Conservation (phyloP, 2,329 filamentous ascomycete genomes). For the Lecanosticta acicola region DNA sequence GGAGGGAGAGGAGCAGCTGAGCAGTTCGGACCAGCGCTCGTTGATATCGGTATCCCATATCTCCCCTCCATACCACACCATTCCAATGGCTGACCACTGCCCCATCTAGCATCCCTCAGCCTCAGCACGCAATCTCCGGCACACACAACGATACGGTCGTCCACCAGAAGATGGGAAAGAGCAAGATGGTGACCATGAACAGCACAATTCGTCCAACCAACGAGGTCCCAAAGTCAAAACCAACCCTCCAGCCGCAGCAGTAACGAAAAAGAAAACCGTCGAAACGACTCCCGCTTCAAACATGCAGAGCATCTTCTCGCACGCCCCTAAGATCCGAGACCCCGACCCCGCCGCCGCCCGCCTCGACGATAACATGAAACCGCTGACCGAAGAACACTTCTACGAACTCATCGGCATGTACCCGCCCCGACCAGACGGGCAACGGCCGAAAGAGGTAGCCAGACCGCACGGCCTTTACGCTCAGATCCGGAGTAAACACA, state of each 20-base stretch:
- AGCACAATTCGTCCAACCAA: no score
- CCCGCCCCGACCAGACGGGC: constrained; percentile 12
- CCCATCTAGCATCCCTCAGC: constrained; percentile 8
- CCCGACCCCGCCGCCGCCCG: constrained; percentile 25
- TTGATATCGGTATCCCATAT: constrained; percentile 18
- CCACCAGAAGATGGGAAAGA: background rate
- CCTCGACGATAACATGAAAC: constrained; percentile 21
- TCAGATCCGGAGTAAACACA: constrained; percentile 16
- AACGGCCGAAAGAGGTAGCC: constrained; percentile 25
- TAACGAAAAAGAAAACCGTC: constrained; percentile 7
- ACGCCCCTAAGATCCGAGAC: constrained; percentile 20
- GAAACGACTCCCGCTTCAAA: constrained; percentile 2
- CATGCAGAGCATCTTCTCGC: constrained; percentile 12
- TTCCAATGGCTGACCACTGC: no score
- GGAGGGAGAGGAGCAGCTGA: constrained; percentile 9
- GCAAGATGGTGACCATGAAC: background rate
- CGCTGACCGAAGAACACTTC: constrained; percentile 25
- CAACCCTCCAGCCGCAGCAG: no score
- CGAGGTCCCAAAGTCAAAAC: no score
- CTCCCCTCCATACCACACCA: no score
- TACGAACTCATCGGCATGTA: constrained; percentile 31
- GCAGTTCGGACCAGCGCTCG: constrained; percentile 14
- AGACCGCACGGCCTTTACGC: constrained; percentile 26
- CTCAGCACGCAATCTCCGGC: constrained; percentile 6
- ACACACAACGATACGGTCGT: constrained; percentile 1